Percentiles rank a stretch among this genome's conserved stretches.
Evolutionary conservation across 2,329 filamentous ascomycete species (phyloP).

Genomic region (Colletotrichum graminicola): DNA sequence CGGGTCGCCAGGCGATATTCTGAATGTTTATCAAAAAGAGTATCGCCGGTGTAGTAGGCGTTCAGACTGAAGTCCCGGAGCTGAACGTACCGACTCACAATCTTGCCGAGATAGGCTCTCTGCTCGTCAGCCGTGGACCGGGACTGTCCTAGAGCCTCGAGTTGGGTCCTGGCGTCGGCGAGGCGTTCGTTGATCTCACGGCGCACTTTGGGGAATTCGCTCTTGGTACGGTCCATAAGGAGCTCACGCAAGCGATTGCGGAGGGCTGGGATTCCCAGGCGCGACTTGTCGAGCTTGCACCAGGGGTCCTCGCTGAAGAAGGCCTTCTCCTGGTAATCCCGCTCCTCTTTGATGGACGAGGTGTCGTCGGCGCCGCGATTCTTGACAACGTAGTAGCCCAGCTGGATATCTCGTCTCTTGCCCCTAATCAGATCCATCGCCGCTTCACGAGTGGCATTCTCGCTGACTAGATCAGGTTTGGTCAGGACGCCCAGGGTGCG

Average conservation of each 20-base stretch:
- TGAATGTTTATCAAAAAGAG: conserved; percentile 46
- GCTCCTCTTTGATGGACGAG: conserved; percentile 12
- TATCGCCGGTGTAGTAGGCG: conserved; percentile 51
- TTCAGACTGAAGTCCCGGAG: conserved; percentile 51
- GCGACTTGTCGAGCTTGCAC: conserved; percentile 41
- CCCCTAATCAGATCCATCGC: conserved; percentile 42
- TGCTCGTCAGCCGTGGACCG: conserved; percentile 49
- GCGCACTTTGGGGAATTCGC: conserved; percentile 47
- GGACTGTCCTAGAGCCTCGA: conserved; percentile 50
- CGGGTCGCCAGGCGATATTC: conserved; percentile 54
- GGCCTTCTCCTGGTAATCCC: neutral
- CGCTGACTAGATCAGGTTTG: conserved; percentile 58
- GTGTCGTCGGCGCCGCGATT: conserved; percentile 46
- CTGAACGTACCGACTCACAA: conserved; percentile 49
- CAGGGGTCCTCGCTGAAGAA: conserved; percentile 37
- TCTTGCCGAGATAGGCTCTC: conserved; percentile 50
- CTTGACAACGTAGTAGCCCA: conserved; percentile 46
- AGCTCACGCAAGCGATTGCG: conserved; percentile 45
- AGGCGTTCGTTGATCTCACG: conserved; percentile 43
- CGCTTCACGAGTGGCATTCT: conserved; percentile 41
- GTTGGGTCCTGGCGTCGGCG: conserved; percentile 13
- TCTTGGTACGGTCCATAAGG: conserved; percentile 47
- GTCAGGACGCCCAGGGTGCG: conserved; percentile 62
- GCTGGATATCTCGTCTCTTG: conserved; percentile 40
- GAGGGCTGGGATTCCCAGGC: conserved; percentile 46